Conservation (phyloP, 768 basidiomycete species). For the Lactifluus hygrophoroides region DNA sequence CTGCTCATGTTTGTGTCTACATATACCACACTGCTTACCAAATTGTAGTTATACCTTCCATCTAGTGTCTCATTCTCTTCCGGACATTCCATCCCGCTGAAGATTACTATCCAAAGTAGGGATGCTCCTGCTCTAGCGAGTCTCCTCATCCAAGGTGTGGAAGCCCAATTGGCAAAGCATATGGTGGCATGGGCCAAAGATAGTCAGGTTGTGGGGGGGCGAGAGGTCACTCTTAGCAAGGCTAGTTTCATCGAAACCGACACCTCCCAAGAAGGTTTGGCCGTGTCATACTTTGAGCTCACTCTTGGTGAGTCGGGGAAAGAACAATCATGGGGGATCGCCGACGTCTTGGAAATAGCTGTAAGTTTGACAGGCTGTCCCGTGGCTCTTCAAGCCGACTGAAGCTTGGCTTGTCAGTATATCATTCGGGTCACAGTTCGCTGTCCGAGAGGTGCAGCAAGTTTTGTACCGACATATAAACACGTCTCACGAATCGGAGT, state of each 20-base stretch:
- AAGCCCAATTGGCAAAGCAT: conserved; percentile 32
- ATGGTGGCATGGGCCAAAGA: conserved; percentile 27
- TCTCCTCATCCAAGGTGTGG: conserved; percentile 29
- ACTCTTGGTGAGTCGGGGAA: conserved; percentile 31
- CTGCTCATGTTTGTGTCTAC: not conserved
- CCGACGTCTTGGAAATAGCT: conserved; percentile 26
- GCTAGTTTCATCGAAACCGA: conserved; percentile 23
- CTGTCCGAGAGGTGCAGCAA: conserved; percentile 26
- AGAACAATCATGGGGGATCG: conserved; percentile 32
- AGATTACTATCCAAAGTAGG: conserved; percentile 30
- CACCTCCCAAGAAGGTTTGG: conserved; percentile 31
- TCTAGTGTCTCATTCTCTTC: conserved; percentile 31
- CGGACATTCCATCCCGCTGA: conserved; percentile 35
- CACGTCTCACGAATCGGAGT: conserved; percentile 32
- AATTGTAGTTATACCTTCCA: conserved; percentile 32
- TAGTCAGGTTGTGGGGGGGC: conserved; percentile 23
- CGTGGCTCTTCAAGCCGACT: not conserved
- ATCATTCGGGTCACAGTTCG: conserved; percentile 30
- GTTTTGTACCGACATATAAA: conserved; percentile 30
- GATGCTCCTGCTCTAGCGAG: conserved; percentile 32
- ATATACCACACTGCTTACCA: not conserved
- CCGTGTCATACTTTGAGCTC: conserved; percentile 29
- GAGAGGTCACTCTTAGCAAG: conserved; percentile 24
- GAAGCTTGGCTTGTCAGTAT: conserved; percentile 27
- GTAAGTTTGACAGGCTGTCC: conserved; percentile 17